Conservation (phyloP, 2,329 filamentous ascomycete species). For the Aspergillus novoparasiticus region DNA sequence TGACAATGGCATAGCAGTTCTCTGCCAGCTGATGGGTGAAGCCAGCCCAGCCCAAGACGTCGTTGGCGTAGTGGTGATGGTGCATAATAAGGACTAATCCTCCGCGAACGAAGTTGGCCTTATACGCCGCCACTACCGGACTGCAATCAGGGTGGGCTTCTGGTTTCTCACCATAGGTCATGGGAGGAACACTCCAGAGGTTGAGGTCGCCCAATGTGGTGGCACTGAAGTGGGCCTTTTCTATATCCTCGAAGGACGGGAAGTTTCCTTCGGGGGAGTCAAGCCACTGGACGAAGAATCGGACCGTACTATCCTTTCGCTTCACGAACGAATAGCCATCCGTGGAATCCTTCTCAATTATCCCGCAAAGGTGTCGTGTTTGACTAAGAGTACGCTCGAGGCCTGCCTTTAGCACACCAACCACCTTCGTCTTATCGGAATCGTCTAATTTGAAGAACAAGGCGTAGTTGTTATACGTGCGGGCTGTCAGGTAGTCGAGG, state of each 20-base stretch:
- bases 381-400: constrained; percentile 44
- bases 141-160: constrained; percentile 39
- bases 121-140: constrained; percentile 42
- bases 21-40: constrained; percentile 46
- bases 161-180: constrained; percentile 36
- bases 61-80: constrained; percentile 48
- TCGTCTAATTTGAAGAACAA: constrained; percentile 45
- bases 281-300: constrained; percentile 41
- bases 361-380: constrained; percentile 41
- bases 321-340: constrained; percentile 44
- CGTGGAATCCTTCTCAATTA: constrained; percentile 41
- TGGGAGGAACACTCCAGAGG: constrained; percentile 38
- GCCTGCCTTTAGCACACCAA: constrained; percentile 34
- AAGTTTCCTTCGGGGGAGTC: constrained; percentile 35
- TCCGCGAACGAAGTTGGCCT: constrained; percentile 47
- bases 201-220: constrained; percentile 37
- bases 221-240: constrained; percentile 37
- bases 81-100: constrained; percentile 48
- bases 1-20: constrained; percentile 43
- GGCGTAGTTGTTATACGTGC: constrained; percentile 43
- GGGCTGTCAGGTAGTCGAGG: constrained; percentile 37
- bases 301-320: constrained; percentile 36
- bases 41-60: constrained; percentile 47
- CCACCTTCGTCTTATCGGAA: constrained; percentile 24
- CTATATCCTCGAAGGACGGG: constrained; percentile 44